A percentile compares a stretch with the other conserved stretches of the same genome.
phyloP scores from a whole-genome alignment of 306 rosid species.

The Dicorynia guianensis region DNA sequence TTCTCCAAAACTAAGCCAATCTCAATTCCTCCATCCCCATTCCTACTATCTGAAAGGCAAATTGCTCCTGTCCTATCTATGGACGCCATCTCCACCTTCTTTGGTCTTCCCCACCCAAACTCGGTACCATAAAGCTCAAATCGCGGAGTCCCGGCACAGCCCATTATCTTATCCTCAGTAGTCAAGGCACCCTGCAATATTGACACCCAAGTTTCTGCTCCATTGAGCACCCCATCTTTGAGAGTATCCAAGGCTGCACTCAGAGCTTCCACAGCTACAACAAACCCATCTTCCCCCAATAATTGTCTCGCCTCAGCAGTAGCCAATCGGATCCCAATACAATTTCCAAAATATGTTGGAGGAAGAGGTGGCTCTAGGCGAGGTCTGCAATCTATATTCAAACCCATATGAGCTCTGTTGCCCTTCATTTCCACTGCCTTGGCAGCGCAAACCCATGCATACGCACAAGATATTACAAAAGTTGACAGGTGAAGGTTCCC shows the following conservation, averaged over 20 bases:
- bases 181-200: not conserved
- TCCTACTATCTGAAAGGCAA: slow-evolving; percentile 45
- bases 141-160: slow-evolving; percentile 56
- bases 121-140: slow-evolving; percentile 54
- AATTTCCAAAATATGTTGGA: slow-evolving; percentile 61
- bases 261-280: slow-evolving; percentile 32
- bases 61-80: slow-evolving; percentile 46
- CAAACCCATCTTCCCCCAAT: slow-evolving; percentile 42
- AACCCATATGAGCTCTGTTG: not conserved
- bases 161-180: slow-evolving; percentile 14
- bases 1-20: slow-evolving; percentile 44
- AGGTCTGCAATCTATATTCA: slow-evolving; percentile 42
- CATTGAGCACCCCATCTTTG: slow-evolving; percentile 43
- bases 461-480: slow-evolving; percentile 41
- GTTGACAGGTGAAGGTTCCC: slow-evolving; percentile 49
- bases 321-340: slow-evolving; percentile 15
- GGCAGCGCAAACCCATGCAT: slow-evolving; percentile 39
- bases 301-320: slow-evolving; percentile 23
- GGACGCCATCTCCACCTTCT: slow-evolving; percentile 60
- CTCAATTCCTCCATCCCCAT: slow-evolving; percentile 51
- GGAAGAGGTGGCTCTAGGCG: slow-evolving; percentile 52
- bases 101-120: slow-evolving; percentile 70
- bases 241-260: slow-evolving; percentile 41
- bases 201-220: slow-evolving; percentile 43
- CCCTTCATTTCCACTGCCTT: slow-evolving; percentile 39